Evolutionary conservation across 352 stramenopile species (phyloP).

Genomic region (Globisporangium spinosum): DNA sequence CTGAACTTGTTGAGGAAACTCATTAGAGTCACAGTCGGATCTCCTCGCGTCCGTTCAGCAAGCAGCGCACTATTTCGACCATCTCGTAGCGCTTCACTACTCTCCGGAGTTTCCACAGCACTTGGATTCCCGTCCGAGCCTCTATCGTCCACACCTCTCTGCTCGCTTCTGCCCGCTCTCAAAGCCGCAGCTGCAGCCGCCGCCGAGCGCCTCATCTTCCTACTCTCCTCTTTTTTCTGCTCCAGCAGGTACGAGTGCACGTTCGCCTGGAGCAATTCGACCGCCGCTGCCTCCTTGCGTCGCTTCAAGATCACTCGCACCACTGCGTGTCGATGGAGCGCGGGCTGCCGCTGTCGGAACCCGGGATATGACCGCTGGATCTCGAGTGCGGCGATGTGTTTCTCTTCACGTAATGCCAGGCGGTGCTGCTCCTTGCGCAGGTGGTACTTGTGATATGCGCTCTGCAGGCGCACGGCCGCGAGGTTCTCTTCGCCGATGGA

Average conservation of each 20-base stretch:
- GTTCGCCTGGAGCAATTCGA: slow-evolving; percentile 64
- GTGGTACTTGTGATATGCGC: slow-evolving; percentile 57
- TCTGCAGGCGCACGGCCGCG: slow-evolving; percentile 47
- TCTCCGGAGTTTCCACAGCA: too few relatives aligned
- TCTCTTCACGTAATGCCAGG: slow-evolving; percentile 38
- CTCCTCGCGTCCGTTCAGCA: neutral
- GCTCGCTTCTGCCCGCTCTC: neutral
- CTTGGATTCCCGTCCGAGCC: neutral
- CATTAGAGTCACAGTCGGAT: neutral
- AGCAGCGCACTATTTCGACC: neutral
- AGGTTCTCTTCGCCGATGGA: slow-evolving; percentile 47
- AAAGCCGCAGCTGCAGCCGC: neutral
- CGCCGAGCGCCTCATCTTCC: neutral
- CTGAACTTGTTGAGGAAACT: slow-evolving; percentile 15
- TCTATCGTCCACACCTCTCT: neutral
- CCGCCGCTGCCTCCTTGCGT: slow-evolving; percentile 43
- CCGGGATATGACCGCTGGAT: slow-evolving; percentile 69
- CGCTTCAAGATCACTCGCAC: slow-evolving; percentile 41
- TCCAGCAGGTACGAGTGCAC: slow-evolving; percentile 61
- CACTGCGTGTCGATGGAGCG: slow-evolving; percentile 53
- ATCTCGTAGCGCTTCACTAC: neutral
- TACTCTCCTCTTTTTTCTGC: slow-evolving; percentile 16
- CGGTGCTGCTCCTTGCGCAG: slow-evolving; percentile 51
- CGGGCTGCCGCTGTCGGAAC: slow-evolving; percentile 44
- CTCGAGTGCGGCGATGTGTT: slow-evolving; percentile 46